Conservation (phyloP, 1,284 basidiomycete species). For the Ustilago hordei region DNA sequence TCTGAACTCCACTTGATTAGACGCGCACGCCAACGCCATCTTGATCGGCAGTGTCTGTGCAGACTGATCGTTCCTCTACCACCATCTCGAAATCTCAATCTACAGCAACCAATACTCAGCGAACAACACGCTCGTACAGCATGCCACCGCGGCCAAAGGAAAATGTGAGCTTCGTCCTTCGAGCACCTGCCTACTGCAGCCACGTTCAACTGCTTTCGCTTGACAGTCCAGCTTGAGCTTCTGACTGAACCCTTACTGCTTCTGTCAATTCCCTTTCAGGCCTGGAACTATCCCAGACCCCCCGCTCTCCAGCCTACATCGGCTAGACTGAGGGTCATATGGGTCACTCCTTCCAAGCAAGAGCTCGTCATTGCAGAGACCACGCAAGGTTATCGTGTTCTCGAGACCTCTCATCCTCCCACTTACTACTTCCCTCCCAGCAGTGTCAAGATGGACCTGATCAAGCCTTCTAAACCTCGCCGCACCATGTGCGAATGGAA, state of each 20-base stretch:
- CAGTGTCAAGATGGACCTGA: slow-evolving; percentile 50
- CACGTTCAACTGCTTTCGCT: not conserved
- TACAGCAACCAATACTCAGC: not conserved
- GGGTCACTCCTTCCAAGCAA: slow-evolving; percentile 53
- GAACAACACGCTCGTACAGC: not conserved
- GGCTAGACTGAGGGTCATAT: slow-evolving; percentile 60
- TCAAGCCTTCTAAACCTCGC: slow-evolving; percentile 55
- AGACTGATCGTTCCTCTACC: not conserved
- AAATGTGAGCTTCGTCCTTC: slow-evolving; percentile 32
- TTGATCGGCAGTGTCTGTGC: not conserved
- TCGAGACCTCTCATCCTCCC: slow-evolving; percentile 66
- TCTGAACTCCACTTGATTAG: slow-evolving; percentile 27
- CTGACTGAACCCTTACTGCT: not conserved
- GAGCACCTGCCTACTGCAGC: not conserved
- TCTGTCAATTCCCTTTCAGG: slow-evolving; percentile 13
- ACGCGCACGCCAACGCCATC: slow-evolving; percentile 16
- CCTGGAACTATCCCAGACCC: slow-evolving; percentile 67
- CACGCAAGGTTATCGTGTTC: slow-evolving; percentile 60
- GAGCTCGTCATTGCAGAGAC: slow-evolving; percentile 64
- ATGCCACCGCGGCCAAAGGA: slow-evolving; percentile 54
- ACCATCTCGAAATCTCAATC: slow-evolving; percentile 5
- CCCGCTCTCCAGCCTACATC: slow-evolving; percentile 58
- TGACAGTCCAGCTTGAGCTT: not conserved
- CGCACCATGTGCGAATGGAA: slow-evolving; percentile 68
- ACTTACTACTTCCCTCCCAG: slow-evolving; percentile 64